Percentiles rank a stretch among this genome's conserved stretches.
These are phyloP conservation scores for Candida glaebosa DNA, from an alignment of 805 yeast species.

Conservation along the genomic window DNA sequence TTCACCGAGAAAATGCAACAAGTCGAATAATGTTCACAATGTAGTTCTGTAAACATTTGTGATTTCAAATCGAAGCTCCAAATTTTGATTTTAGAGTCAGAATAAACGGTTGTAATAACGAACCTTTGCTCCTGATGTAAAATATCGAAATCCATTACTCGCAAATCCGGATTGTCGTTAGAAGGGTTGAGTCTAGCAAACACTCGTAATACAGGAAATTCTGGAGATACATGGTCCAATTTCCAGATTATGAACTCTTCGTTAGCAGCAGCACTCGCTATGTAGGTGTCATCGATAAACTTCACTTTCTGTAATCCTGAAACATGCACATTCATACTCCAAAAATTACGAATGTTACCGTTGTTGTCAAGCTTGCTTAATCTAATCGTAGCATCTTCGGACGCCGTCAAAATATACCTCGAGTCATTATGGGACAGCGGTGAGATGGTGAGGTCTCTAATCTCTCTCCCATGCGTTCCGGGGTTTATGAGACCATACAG, in stretches of 20 bases:
- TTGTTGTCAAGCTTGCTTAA: conserved; percentile 39
- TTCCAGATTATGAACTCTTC: conserved; percentile 89
- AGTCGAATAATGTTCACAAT: conserved; percentile 55
- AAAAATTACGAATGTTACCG: conserved; percentile 46
- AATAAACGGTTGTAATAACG: conserved; percentile 68
- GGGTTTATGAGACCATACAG: conserved; percentile 31
- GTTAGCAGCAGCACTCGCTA: conserved; percentile 65
- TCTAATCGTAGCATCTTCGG: conserved; percentile 83
- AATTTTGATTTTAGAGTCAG: conserved; percentile 73
- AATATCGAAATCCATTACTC: conserved; percentile 83
- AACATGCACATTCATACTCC: conserved; percentile 76
- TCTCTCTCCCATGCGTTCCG: conserved; percentile 92
- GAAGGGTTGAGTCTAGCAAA: conserved; percentile 54
- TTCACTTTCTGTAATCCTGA: conserved; percentile 82
- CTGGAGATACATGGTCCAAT: conserved; percentile 31
- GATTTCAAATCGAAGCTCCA: conserved; percentile 49
- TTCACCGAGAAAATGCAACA: conserved; percentile 73
- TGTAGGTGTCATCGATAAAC: conserved; percentile 48
- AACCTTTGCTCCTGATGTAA: conserved; percentile 44
- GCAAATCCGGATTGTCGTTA: conserved; percentile 66
- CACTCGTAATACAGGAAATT: conserved; percentile 45
- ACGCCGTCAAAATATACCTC: conserved; percentile 63
- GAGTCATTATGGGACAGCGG: conserved; percentile 27
- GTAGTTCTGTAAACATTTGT: conserved; percentile 41
- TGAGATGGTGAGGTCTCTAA: conserved; percentile 67